Evolutionary conservation across 495 filamentous ascomycete species (phyloP), one percentile per base, ranked within the genome.

Genomic region (Aspergillus cristatus): DNA sequence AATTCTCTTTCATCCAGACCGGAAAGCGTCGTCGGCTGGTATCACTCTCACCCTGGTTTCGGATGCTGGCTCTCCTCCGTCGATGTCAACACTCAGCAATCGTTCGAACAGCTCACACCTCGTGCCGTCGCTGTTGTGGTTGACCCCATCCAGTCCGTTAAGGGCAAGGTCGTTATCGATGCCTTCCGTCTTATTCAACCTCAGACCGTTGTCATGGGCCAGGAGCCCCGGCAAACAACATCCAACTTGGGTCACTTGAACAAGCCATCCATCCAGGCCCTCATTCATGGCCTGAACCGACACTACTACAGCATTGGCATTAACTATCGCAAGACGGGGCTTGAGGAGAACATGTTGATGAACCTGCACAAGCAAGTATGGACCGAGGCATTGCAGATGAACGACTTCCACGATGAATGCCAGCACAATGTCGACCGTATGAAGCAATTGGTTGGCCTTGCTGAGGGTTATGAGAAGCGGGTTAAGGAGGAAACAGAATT

Each of bases 261-360:
- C 71, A 98, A 98, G 64, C 93, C 91, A 14, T 94, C 86, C 5
- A 98, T 98, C 47, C 91, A 97, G 63, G 93, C 91, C n/a, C 79
- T 98, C 37, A 98, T 98, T 42, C 91, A 98, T 61, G 91, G 91
- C 36, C 74, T 98, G 14, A 98, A 98, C 68, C 72, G 91, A 41
- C 93, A 98, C 67, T 98, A 98, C 70, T 98, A 98, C 70, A 94
- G 86, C 52, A 97, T 98, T 51, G 90, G 75, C 29, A 97, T 98
- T 68, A 87, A 91, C 62, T 98, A 98, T 66, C 75, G 91, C 46
- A 98, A 98, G 72, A 95, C 93, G 1, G 91, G 86, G 2, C 68
- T 98, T 34, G 91, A 98, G 65, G 93, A 98, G 70, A 96, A 94
- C 61, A 97, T 98, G 91, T 61, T 98, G 52, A 98, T 98, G 91